Evolutionary conservation across 2,329 filamentous ascomycete species (phyloP), one percentile per base, ranked within the genome.

Genomic region (Exophiala xenobiotica): DNA sequence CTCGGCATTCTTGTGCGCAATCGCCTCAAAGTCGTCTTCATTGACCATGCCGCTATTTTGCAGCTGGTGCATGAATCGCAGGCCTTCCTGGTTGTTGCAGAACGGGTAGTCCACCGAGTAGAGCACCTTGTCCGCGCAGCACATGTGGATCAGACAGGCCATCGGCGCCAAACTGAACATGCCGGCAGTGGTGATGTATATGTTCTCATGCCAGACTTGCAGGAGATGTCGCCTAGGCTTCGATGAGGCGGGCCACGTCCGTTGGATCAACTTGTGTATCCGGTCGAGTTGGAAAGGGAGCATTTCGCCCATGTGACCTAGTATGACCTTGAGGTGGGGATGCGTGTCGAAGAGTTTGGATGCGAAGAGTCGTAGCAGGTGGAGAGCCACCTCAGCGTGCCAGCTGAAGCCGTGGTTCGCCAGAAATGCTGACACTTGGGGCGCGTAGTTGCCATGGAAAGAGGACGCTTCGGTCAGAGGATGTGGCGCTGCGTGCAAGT

Each of bases 81-180:
- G 63, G 0, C 78, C 79, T 11, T 73, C 72, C 51, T 76, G 72
- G 52, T 75, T 80, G 42, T 67, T 67, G 37, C 71, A 71, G 43
- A 82, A 81, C 0, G 80, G 81, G 57, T 81, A 82, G 58, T 82
- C 79, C 7, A 81, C 75, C 53, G 76, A 80, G 59, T 78, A 82
- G 61, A 83, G 49, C 1, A 83, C 70, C 11, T 70, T 69, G 19
- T 81, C 77, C n/a, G 73, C 67, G 14, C 59, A 59, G 40, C 57
- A 62, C 16, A 61, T 61, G 43, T 58, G 63, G 44, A 73, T 54
- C 40, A 74, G 49, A 26, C 65, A 65, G n/a, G 70, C 70, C 66
- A 83, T 59, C 4, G 74, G 75, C 47, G 67, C 70, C 14, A 81
- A 53, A 22, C 73, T 73, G 63, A 76, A 80, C 49, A 76, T 73